Percentiles rank a stretch among this genome's conserved stretches.
Evolutionary conservation across 352 stramenopile species (phyloP).

Genomic region (Pythium oligandrum): DNA sequence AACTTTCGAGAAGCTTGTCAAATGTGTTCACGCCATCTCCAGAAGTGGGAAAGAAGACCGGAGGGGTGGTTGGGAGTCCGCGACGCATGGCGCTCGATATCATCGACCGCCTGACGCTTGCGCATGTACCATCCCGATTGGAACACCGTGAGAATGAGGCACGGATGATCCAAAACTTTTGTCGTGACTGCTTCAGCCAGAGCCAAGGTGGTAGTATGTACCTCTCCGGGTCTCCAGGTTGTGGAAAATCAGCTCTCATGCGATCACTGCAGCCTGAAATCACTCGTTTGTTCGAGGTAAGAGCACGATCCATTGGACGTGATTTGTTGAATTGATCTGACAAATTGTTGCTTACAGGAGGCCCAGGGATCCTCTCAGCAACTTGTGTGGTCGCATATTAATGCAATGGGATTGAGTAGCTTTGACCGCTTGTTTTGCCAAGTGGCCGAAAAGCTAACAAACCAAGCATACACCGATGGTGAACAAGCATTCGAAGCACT

Average conservation of each 20-base stretch:
- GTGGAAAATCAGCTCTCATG: slow-evolving; percentile 73
- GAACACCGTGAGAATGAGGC: slow-evolving; percentile 60
- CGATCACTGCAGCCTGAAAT: slow-evolving; percentile 48
- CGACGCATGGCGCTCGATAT: slow-evolving; percentile 23
- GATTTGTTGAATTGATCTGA: slow-evolving; percentile 6
- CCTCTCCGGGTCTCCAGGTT: slow-evolving; percentile 71
- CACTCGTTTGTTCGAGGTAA: slow-evolving; percentile 44
- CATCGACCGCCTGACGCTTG: slow-evolving; percentile 46
- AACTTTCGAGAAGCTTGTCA: background rate
- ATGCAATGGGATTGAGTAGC: slow-evolving; percentile 65
- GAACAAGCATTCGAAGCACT: slow-evolving; percentile 66
- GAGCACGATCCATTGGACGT: background rate
- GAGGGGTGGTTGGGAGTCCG: background rate
- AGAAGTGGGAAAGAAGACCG: slow-evolving; percentile 6
- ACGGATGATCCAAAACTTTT: slow-evolving; percentile 46
- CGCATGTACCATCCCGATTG: slow-evolving; percentile 40
- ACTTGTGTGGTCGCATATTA: slow-evolving; percentile 56
- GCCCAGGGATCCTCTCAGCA: too few species aligned
- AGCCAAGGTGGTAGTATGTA: slow-evolving; percentile 62
- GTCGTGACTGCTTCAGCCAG: slow-evolving; percentile 45
- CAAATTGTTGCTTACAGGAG: background rate
- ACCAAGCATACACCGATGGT: slow-evolving; percentile 31
- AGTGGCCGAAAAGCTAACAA: slow-evolving; percentile 49
- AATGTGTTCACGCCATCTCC: slow-evolving; percentile 60
- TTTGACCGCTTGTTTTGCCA: slow-evolving; percentile 46